Percentiles rank a stretch among this genome's conserved stretches.
These are phyloP conservation scores for Suhomyces kilbournensis DNA, from an alignment of 805 yeast genomes.

Conservation along the genomic window DNA sequence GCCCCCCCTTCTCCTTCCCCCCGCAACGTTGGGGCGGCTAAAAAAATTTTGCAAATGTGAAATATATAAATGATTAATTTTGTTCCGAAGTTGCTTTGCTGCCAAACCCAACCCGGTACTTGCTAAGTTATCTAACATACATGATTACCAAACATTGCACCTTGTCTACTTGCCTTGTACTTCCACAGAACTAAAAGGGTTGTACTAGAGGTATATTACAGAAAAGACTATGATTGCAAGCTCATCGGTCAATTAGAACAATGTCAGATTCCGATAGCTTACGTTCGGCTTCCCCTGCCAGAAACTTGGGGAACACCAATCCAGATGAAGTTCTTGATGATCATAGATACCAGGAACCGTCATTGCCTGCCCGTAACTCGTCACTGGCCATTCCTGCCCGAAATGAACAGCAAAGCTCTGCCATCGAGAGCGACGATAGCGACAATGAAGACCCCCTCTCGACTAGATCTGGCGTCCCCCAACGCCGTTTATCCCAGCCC, in stretches of 20 bases:
- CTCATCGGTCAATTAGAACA: neutral
- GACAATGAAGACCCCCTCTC: neutral
- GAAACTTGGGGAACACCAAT: slow-evolving; percentile 18
- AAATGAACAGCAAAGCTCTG: slow-evolving; percentile 7
- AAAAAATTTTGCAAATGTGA: neutral
- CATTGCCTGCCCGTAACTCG: slow-evolving; percentile 24
- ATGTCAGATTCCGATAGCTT: slow-evolving; percentile 44
- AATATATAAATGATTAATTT: neutral
- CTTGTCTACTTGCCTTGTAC: neutral
- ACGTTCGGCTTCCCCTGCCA: slow-evolving; percentile 25
- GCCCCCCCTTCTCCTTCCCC: neutral
- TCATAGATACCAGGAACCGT: slow-evolving; percentile 36
- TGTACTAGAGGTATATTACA: neutral
- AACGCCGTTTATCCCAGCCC: neutral
- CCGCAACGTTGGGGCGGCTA: neutral
- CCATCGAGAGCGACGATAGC: slow-evolving; percentile 7
- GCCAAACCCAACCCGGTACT: neutral
- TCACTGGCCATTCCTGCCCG: slow-evolving; percentile 13
- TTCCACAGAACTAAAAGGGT: slow-evolving; percentile 1
- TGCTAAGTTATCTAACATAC: slow-evolving; percentile 1
- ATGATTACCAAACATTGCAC: slow-evolving; percentile 4
- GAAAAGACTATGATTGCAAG: slow-evolving; percentile 7
- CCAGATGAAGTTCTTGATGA: slow-evolving; percentile 38
- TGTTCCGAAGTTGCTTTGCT: neutral
- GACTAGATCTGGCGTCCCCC: neutral